Base-by-base conservation (phyloP, 768 basidiomycete species). In the Leccinum rimulosum region DNA sequence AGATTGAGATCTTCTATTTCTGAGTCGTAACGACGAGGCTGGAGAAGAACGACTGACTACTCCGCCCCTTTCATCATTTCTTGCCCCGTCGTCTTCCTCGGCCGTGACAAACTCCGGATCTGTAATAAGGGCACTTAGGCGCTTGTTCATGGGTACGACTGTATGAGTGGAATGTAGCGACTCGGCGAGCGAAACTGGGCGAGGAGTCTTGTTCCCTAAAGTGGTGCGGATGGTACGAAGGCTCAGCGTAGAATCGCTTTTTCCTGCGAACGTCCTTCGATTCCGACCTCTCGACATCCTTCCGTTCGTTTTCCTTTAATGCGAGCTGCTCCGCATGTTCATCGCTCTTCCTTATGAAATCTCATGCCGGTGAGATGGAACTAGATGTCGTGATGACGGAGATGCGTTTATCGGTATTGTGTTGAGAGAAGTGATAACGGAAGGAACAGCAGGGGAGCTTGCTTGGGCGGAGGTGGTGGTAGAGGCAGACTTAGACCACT, bases 191-290 rank as follows among this genome's bases (percentile, higher is more conserved):
- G 90, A 92, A 33, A 89, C 87, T 4, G 90, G 90, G 15, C 90
- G 80, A 38, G 87, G 84, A 3, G 86, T 76, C 28, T 80, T 80
- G 35, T 69, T 71, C 40, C 78, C 79, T 12, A 82, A 77, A 15
- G 72, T 68, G 36, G 85, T 82, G 31, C 88, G 82, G 57, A 89
- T 82, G 19, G 89, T 91, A 61, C 82, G 82, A 68, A 87, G 84
- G 66, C 88, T 87, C 68, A 87, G 83, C n/a, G 89, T 91, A 6
- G 90, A 86, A 72, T 93, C 90, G 64, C 89, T 22, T 91, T 74
- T 88, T 89, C 66, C 90, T 77, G 87, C 89, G 88, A 33, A 79
- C 78, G 62, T 92, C 90, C 75, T 87, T 91, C 66, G 70, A 70
- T 50, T 82, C 79, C 47, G 60, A 66, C 68, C 74, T 64, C 49